Evolutionary conservation across 306 rosid species (phyloP).

Genomic region (Castanea sativa): DNA sequence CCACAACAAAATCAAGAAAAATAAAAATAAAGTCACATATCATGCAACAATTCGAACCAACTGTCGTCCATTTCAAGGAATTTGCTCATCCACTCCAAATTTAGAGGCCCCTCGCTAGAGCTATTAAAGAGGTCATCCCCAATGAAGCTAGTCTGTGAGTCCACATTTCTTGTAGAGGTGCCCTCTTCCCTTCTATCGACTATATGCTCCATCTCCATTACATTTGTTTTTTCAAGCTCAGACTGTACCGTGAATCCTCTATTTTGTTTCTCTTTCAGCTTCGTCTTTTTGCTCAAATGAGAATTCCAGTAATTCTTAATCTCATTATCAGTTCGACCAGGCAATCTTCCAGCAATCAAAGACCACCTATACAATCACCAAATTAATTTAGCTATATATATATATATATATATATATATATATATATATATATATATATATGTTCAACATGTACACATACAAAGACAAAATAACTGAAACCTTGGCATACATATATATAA

Average conservation of each 20-base stretch:
- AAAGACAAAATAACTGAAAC: background rate
- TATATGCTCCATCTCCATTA: background rate
- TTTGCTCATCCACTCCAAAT: slow-evolving; percentile 35
- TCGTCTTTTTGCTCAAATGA: slow-evolving; percentile 42
- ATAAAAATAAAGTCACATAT: background rate
- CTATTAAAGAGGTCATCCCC: slow-evolving; percentile 2
- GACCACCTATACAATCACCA: slow-evolving; percentile 29
- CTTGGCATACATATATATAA: background rate
- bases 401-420: too few relatives aligned
- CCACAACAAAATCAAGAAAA: too few relatives aligned
- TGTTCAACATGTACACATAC: background rate
- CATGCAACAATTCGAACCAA: slow-evolving; percentile 26
- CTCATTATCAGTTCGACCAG: slow-evolving; percentile 46
- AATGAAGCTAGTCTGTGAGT: slow-evolving; percentile 2
- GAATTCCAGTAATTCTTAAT: slow-evolving; percentile 49
- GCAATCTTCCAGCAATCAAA: slow-evolving; percentile 41
- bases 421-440: too few relatives aligned
- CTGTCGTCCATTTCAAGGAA: slow-evolving; percentile 43
- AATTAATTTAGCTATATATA: background rate
- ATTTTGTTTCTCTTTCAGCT: slow-evolving; percentile 21
- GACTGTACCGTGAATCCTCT: slow-evolving; percentile 6
- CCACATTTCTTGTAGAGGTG: background rate
- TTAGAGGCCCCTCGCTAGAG: slow-evolving; percentile 14
- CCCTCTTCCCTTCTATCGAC: slow-evolving; percentile 4
- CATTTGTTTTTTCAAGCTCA: background rate